Evolutionary conservation across 148 eudicot species (phyloP), one percentile per base, ranked within the genome.

Genomic region (Vaccinium darrowii): DNA sequence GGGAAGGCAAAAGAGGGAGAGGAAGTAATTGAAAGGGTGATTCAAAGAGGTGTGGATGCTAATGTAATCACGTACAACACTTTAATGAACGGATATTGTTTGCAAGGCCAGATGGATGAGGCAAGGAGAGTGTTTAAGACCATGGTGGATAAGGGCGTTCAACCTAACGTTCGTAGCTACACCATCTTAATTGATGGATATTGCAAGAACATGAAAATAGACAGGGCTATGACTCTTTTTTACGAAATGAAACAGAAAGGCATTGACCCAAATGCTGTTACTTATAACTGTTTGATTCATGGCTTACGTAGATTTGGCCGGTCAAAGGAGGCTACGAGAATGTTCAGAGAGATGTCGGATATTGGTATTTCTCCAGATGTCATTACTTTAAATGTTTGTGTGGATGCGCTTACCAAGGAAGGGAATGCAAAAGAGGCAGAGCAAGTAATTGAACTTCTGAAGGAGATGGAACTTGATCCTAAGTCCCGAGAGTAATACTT

Each of bases 301-400:
- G 83, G 82, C 25, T 39, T 84, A 3, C 69, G 86, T 13, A 43
- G 52, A 50, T 54, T 47, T 13, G 53, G 76, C 18, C 10, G 33
- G 13, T 52, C 69, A 52, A 71, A 47, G 11, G 82, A 51, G 33
- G 83, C 47, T 18, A 50, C 30, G 16, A 30, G 51, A 15, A 11
- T 84, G 7, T 18, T 84, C 7, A 65, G 14, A 3, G 52, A 79
- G 50, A 84, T 79, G 86, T 23, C 79, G 65, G 65, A 49, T 50
- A 19, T 0, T 8, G 57, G 60, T 15, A 27, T 84, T 56, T 21
- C n/a, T 39, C 82, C 76, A n/a, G 63, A 58, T 63, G 47, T 60
- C 21, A 1, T 3, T 5, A 43, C 73, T 21, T 84, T 53, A 23
- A 39, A 39, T 39, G 27, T 76, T 30, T 56, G 76, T 49, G 57